Evolutionary conservation across 306 rosid genomes (phyloP).

Genomic region (Vigna reflexopilosa): DNA sequence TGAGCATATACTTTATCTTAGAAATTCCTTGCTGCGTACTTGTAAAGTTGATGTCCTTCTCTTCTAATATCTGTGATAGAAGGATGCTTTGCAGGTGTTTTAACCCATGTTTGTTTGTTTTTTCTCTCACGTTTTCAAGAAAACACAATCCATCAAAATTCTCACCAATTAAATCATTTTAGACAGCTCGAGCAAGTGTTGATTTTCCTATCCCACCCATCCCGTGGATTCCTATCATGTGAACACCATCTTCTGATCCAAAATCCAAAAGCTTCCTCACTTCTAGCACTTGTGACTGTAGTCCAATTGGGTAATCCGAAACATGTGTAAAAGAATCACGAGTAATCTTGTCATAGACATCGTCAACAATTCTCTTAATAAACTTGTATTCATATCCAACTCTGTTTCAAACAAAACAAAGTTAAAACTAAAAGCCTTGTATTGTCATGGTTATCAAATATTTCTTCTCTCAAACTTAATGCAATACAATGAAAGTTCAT

Average conservation of each 20-base stretch:
- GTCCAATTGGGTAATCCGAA: not conserved
- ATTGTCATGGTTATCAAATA: too few relatives aligned
- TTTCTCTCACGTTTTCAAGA: not conserved
- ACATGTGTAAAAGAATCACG: not conserved
- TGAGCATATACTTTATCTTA: not conserved
- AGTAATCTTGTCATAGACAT: not conserved
- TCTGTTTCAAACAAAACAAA: not conserved
- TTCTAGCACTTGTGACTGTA: not conserved
- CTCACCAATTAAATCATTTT: not conserved
- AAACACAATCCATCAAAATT: not conserved
- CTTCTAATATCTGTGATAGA: constrained; percentile 4
- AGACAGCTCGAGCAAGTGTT: not conserved
- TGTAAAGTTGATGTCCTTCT: not conserved
- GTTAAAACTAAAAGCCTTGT: not conserved
- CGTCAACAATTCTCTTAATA: not conserved
- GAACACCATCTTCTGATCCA: too few relatives aligned
- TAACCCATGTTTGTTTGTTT: constrained; percentile 17
- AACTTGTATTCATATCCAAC: not conserved
- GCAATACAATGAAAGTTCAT: too few relatives aligned
- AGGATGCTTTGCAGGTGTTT: constrained; percentile 35
- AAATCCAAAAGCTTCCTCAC: not conserved
- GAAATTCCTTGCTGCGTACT: constrained; percentile 21
- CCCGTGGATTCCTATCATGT: not conserved
- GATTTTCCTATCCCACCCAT: not conserved
- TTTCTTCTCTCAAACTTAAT: not conserved